Evolutionary conservation across 495 filamentous ascomycete genomes (phyloP).

Genomic region (Corynascus novoguineensis): DNA sequence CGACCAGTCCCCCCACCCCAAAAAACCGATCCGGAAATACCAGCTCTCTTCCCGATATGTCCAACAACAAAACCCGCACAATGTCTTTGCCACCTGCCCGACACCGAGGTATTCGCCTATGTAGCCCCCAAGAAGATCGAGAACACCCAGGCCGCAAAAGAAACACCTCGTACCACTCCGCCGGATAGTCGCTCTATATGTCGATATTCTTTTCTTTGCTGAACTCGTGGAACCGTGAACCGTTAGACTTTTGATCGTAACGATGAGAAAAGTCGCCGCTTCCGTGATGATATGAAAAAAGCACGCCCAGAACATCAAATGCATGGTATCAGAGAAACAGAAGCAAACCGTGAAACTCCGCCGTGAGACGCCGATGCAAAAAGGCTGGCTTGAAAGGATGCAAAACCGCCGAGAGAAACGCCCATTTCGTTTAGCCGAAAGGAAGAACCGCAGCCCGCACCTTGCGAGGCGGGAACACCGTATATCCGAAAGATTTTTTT

Average conservation of each 20-base stretch:
- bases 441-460: conserved; percentile 24
- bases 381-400: conserved; percentile 25
- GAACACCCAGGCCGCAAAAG: conserved; percentile 27
- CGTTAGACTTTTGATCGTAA: conserved; percentile 35
- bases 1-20: conserved; percentile 9
- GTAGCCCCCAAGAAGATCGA: conserved; percentile 25
- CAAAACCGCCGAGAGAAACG: conserved; percentile 32
- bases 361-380: conserved; percentile 36
- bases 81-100: conserved; percentile 26
- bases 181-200: conserved; percentile 33
- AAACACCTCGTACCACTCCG: conserved; percentile 16
- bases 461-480: conserved; percentile 32
- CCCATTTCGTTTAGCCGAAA: conserved; percentile 24
- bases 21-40: conserved; percentile 18
- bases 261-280: conserved; percentile 33
- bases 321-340: conserved; percentile 32
- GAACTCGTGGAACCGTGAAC: conserved; percentile 38
- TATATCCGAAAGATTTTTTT: conserved; percentile 11
- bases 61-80: conserved; percentile 26
- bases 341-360: conserved; percentile 30
- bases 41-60: conserved; percentile 15
- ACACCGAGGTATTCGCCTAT: conserved; percentile 25
- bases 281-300: conserved; percentile 26
- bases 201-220: conserved; percentile 31
- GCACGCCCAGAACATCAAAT: conserved; percentile 22